phyloP scores from a whole-genome alignment of 257 asterid species.

The Gentiana dahurica region DNA sequence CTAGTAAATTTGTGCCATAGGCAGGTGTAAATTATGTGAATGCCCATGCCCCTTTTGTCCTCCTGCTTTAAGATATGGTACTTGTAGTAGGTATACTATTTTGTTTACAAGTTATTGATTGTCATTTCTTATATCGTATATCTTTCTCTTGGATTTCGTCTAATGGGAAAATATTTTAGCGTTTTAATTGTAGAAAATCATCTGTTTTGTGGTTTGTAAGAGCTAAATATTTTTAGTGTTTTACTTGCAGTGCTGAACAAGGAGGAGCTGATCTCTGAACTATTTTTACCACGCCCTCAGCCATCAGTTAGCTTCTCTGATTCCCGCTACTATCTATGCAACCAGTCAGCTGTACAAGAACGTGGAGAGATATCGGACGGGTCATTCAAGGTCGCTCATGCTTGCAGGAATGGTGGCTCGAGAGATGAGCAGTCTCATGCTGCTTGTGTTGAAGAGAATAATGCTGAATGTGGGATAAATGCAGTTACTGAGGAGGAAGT shows the following conservation, averaged over 20 bases:
- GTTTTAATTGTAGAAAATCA: no score
- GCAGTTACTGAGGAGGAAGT: conserved; percentile 31
- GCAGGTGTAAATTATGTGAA: no score
- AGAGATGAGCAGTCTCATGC: conserved; percentile 23
- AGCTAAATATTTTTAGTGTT: background rate
- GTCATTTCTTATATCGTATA: no score
- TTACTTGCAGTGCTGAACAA: conserved; percentile 53
- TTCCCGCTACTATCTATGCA: conserved; percentile 33
- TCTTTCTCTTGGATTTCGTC: no score
- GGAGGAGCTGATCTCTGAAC: conserved; percentile 58
- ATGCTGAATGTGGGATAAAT: conserved; percentile 16
- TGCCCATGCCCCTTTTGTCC: no score
- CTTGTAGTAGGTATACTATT: no score
- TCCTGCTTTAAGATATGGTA: no score
- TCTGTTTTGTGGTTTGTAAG: no score
- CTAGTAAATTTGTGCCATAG: no score
- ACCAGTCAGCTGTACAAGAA: conserved; percentile 29
- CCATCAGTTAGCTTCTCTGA: conserved; percentile 25
- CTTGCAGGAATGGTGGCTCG: conserved; percentile 12
- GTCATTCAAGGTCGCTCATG: conserved; percentile 20
- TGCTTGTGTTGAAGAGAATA: conserved; percentile 16
- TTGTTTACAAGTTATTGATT: no score
- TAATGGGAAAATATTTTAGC: no score
- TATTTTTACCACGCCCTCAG: conserved; percentile 35
- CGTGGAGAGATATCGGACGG: conserved; percentile 27